phyloP scores from a whole-genome alignment of 495 filamentous ascomycete genomes.

The Neurospora sp. region DNA sequence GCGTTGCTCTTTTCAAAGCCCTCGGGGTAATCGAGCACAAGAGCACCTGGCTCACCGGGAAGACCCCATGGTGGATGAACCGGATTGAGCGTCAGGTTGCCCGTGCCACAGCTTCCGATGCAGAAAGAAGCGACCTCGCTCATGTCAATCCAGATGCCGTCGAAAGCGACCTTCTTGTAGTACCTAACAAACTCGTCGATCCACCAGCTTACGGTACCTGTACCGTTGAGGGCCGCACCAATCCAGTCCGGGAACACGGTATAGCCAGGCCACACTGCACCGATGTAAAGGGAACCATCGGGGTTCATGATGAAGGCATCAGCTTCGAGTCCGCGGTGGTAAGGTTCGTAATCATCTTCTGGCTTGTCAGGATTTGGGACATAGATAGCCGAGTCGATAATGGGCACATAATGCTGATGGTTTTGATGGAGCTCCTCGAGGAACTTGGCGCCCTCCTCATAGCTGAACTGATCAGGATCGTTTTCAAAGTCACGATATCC shows the following conservation, averaged over 20 bases:
- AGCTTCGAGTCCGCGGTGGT: slow-evolving; percentile 53
- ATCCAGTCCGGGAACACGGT: slow-evolving; percentile 49
- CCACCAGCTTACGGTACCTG: slow-evolving; percentile 59
- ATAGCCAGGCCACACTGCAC: slow-evolving; percentile 81
- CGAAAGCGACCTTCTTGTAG: slow-evolving; percentile 54
- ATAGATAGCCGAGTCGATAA: slow-evolving; percentile 78
- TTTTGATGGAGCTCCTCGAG: slow-evolving; percentile 52
- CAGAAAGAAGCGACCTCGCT: slow-evolving; percentile 75
- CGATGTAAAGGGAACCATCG: slow-evolving; percentile 63
- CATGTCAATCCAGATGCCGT: slow-evolving; percentile 89
- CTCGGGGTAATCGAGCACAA: slow-evolving; percentile 58
- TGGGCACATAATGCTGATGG: slow-evolving; percentile 69
- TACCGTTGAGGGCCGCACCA: slow-evolving; percentile 50
- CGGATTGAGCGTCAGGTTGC: slow-evolving; percentile 59
- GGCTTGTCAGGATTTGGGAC: slow-evolving; percentile 62
- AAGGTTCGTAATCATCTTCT: slow-evolving; percentile 60
- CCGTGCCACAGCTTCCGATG: slow-evolving; percentile 63
- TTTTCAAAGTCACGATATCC: slow-evolving; percentile 60
- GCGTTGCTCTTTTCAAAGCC: slow-evolving; percentile 60
- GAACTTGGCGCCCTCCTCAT: slow-evolving; percentile 56
- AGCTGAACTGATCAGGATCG: slow-evolving; percentile 55
- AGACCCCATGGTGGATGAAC: slow-evolving; percentile 58
- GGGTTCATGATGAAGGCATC: slow-evolving; percentile 59
- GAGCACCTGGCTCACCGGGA: slow-evolving; percentile 53
- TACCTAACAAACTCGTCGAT: slow-evolving; percentile 52